phyloP scores from a whole-genome alignment of 768 basidiomycete genomes.

The Pleurotus salmoneostramineus region DNA sequence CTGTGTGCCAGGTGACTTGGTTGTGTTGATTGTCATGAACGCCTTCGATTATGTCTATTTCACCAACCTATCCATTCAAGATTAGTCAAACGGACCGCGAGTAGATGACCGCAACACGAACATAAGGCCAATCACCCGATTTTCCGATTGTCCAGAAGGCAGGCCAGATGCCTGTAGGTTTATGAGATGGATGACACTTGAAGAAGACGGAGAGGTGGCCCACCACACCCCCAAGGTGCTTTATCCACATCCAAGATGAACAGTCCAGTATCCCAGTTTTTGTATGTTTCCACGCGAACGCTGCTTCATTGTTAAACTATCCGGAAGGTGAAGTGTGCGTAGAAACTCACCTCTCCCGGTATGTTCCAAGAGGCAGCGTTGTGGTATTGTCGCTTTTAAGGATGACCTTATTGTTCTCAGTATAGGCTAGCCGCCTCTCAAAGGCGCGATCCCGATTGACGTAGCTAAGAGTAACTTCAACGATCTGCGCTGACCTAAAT shows the following conservation, averaged over 20 bases:
- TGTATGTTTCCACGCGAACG: slow-evolving; percentile 70
- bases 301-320: slow-evolving; percentile 29
- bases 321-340: neutral
- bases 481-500: neutral
- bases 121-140: slow-evolving; percentile 56
- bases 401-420: slow-evolving; percentile 56
- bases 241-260: slow-evolving; percentile 81
- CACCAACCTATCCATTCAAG: slow-evolving; percentile 51
- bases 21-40: slow-evolving; percentile 84
- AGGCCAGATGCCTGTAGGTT: slow-evolving; percentile 67
- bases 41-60: slow-evolving; percentile 83
- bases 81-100: neutral
- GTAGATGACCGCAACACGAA: slow-evolving; percentile 26
- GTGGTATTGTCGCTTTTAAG: slow-evolving; percentile 78
- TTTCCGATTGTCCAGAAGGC: slow-evolving; percentile 73
- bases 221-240: slow-evolving; percentile 90
- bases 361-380: slow-evolving; percentile 44
- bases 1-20: slow-evolving; percentile 79
- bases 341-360: slow-evolving; percentile 52
- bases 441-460: slow-evolving; percentile 54
- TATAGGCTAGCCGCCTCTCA: slow-evolving; percentile 48
- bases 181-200: neutral
- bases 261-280: slow-evolving; percentile 68
- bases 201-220: slow-evolving; percentile 15
- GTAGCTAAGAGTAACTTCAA: slow-evolving; percentile 56